Base-by-base conservation (phyloP, 2,329 filamentous ascomycete genomes). In the Stylonectria norvegica region DNA sequence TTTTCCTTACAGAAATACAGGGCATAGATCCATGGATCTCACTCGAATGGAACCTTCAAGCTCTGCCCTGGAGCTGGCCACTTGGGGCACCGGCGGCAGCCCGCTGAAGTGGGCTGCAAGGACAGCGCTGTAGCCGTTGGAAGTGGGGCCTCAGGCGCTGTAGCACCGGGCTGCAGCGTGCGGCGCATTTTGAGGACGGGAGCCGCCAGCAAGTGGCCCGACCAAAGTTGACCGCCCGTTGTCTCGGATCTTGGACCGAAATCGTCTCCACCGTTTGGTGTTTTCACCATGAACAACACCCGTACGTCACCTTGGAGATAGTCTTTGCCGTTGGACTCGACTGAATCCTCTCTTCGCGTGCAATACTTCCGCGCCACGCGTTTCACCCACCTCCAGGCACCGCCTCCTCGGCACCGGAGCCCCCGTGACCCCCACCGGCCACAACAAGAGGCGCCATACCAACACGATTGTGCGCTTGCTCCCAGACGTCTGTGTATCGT, bases 231-330 rank as follows among this genome's bases (percentile, higher is more conserved):
- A 56, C 53, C 53, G 53, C 53, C 44, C 15, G 36, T 20, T 49
- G 49, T 45, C 49, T 52, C 49, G 50, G 47, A 53, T 47, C 45
- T 48, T 55, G 36, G 45, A 38, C 48, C 45, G 47, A 55, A 33
- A 30, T 44, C 31, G 29, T 41, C 36, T 32, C n/a, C n/a, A n/a
- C n/a, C n/a, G n/a, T n/a, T n/a, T n/a, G n/a, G n/a, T n/a, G n/a
- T n/a, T n/a, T n/a, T n/a, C n/a, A n/a, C n/a, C n/a, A n/a, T n/a
- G n/a, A n/a, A n/a, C n/a, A n/a, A n/a, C n/a, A n/a, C n/a, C n/a
- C n/a, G n/a, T n/a, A n/a, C n/a, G n/a, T n/a, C n/a, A n/a, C n/a
- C n/a, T n/a, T n/a, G n/a, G n/a, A n/a, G n/a, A n/a, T n/a, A n/a
- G n/a, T n/a, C n/a, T n/a, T n/a, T n/a, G n/a, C n/a, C n/a, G n/a